These are phyloP conservation scores for Pseudogymnoascus sp. DNA, from an alignment of 2,329 filamentous ascomycete species.

Conservation along the genomic window DNA sequence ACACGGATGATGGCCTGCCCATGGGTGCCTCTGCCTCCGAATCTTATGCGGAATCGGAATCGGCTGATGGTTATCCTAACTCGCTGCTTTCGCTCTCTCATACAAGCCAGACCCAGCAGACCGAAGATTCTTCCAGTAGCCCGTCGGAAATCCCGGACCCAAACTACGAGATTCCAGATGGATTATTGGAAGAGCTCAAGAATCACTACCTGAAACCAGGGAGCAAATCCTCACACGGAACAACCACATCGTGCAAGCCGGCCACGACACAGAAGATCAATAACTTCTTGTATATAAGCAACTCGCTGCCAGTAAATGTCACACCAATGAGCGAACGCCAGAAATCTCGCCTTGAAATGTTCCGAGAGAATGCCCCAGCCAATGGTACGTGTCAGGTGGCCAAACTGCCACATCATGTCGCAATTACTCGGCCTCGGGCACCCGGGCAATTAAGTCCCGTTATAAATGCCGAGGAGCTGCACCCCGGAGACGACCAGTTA, in stretches of 20 bases:
- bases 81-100: neutral
- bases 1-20: neutral
- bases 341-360: neutral
- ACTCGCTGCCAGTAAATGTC: neutral
- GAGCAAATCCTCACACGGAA: neutral
- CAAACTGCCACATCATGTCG: neutral
- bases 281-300: slow-evolving; percentile 4
- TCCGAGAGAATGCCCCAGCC: neutral
- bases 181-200: neutral
- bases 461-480: neutral
- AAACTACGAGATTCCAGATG: neutral
- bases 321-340: slow-evolving; percentile 8
- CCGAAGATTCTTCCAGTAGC: neutral
- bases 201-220: neutral
- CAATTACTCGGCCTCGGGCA: neutral
- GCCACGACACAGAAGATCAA: neutral
- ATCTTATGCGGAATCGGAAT: neutral
- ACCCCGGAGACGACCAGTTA: neutral
- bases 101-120: neutral
- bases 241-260: neutral
- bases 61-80: neutral
- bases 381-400: neutral
- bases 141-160: neutral
- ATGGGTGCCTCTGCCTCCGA: neutral
- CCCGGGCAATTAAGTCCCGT: neutral